Conservation (phyloP, 1,139 yeast genomes). For the Hanseniaspora gamundiae region DNA sequence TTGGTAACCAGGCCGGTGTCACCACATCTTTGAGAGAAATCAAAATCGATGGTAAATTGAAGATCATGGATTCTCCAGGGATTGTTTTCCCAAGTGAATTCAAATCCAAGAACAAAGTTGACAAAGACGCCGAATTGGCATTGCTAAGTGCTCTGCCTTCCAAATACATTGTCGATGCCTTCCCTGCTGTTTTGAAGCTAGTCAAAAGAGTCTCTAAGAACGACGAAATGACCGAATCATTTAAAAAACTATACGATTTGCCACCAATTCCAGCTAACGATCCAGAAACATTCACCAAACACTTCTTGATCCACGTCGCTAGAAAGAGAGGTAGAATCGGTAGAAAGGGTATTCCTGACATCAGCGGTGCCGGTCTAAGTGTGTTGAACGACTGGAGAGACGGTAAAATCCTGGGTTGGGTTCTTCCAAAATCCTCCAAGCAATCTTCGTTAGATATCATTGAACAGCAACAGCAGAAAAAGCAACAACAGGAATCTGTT, state of each 20-base stretch:
- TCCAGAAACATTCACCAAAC: constrained; percentile 61
- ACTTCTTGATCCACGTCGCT: constrained; percentile 84
- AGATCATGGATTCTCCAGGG: constrained; percentile 91
- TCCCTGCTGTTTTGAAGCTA: constrained; percentile 66
- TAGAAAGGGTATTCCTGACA: constrained; percentile 85
- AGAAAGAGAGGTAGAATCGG: constrained; percentile 87
- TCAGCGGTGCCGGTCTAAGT: constrained; percentile 71
- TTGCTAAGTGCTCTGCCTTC: constrained; percentile 85
- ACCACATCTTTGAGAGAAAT: constrained; percentile 87
- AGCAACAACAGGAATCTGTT: constrained; percentile 13
- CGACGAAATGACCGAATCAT: constrained; percentile 61
- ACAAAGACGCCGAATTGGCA: constrained; percentile 79
- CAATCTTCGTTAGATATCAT: constrained; percentile 22
- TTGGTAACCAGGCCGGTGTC: constrained; percentile 96
- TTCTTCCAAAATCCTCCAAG: constrained; percentile 61
- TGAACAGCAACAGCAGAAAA: constrained; percentile 16
- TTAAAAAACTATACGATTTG: constrained; percentile 58
- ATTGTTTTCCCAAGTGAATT: constrained; percentile 80
- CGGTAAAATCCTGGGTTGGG: constrained; percentile 89
- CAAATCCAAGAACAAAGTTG: constrained; percentile 39
- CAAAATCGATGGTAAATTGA: constrained; percentile 80
- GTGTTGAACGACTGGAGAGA: constrained; percentile 95
- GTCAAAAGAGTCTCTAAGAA: constrained; percentile 64
- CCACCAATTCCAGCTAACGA: constrained; percentile 65
- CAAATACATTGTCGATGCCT: constrained; percentile 73